Evolutionary conservation across 257 asterid genomes (phyloP).

Genomic region (Solanum chilense): DNA sequence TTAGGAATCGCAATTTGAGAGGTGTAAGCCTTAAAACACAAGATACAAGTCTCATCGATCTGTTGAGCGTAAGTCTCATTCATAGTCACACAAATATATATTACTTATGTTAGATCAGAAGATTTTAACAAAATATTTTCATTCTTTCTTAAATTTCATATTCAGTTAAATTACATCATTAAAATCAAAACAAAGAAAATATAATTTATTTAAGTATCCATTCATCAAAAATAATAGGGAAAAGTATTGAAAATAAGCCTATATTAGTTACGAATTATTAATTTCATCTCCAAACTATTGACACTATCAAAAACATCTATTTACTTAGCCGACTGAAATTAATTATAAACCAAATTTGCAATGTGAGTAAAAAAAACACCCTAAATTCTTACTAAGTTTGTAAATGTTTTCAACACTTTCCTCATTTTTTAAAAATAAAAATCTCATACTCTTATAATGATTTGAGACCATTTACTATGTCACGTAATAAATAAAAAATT

Average conservation of each 20-base stretch:
- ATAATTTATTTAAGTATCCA: not conserved
- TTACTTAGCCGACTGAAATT: not conserved
- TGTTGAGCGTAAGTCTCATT: not conserved
- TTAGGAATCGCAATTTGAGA: not conserved
- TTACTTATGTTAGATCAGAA: no score
- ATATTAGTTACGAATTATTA: not conserved
- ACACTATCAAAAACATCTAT: not conserved
- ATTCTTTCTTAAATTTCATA: not conserved
- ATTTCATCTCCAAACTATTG: not conserved
- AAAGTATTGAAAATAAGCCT: no score
- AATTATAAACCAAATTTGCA: no score
- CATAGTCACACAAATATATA: no score
- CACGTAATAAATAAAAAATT: fast-evolving
- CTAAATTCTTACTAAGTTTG: not conserved
- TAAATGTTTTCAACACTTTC: no score
- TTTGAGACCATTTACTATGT: no score
- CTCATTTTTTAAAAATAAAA: not conserved
- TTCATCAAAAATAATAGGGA: no score
- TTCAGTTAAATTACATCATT: not conserved
- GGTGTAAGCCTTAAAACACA: not conserved
- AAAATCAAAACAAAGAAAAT: no score
- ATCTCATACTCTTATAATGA: not conserved
- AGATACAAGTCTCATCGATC: not conserved
- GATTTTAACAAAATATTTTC: no score
- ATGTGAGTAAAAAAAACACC: no score